Conservation (phyloP, 108 stramenopile genomes). For the Chaetoceros muelleri region DNA sequence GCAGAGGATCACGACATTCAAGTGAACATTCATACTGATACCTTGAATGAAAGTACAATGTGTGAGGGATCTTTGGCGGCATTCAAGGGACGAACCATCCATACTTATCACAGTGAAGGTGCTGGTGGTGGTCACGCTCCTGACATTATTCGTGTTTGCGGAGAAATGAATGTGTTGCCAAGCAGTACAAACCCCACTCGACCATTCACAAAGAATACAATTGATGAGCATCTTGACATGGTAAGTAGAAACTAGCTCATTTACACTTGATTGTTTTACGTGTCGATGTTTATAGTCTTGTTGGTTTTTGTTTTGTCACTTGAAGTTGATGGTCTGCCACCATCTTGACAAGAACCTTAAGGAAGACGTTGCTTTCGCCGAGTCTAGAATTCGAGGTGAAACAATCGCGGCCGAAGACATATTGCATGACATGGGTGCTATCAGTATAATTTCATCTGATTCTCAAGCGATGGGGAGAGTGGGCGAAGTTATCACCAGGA, state of each 20-base stretch:
- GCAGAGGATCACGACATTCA: slow-evolving; percentile 86
- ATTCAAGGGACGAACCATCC: slow-evolving; percentile 92
- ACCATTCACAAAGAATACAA: slow-evolving; percentile 93
- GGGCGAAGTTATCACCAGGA: slow-evolving; percentile 94
- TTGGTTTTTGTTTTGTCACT: not conserved
- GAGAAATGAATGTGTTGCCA: slow-evolving; percentile 84
- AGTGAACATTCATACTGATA: slow-evolving; percentile 98
- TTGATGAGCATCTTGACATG: slow-evolving; percentile 99
- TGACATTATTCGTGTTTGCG: slow-evolving; percentile 95
- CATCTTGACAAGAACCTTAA: slow-evolving; percentile 84
- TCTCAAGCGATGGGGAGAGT: slow-evolving; percentile 97
- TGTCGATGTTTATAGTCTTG: not conserved
- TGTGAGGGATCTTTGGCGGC: slow-evolving; percentile 90
- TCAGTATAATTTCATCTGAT: slow-evolving; percentile 87
- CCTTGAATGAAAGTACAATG: slow-evolving; percentile 93
- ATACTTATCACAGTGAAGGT: slow-evolving; percentile 91
- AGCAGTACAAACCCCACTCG: slow-evolving; percentile 95
- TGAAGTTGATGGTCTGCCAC: slow-evolving; percentile 93
- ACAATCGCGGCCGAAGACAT: slow-evolving; percentile 98
- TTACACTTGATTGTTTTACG: slow-evolving; percentile 7
- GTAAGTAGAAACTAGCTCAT: slow-evolving; percentile 2
- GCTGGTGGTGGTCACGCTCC: slow-evolving; percentile 96
- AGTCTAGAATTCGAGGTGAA: slow-evolving; percentile 92
- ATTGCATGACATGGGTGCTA: slow-evolving; percentile 95
- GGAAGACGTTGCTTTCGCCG: slow-evolving; percentile 96